Conservation (phyloP, 805 yeast species). For the Starmerella apis region DNA sequence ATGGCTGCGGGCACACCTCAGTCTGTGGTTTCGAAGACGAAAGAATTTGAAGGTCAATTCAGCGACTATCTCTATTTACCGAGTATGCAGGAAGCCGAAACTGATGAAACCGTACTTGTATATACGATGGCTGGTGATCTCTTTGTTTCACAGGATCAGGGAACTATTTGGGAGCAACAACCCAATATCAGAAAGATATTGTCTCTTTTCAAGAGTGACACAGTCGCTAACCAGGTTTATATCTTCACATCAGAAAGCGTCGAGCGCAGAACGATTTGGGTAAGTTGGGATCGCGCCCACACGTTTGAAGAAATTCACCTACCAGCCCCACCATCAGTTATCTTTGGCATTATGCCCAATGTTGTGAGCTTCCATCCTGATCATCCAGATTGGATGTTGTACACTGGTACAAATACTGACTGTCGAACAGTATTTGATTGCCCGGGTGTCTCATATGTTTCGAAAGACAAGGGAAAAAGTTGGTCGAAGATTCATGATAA, state of each 20-base stretch:
- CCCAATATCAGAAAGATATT: background rate
- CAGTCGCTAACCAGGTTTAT: slow-evolving; percentile 46
- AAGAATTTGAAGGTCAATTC: slow-evolving; percentile 44
- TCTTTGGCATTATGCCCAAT: slow-evolving; percentile 29
- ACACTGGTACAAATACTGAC: slow-evolving; percentile 44
- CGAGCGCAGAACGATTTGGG: slow-evolving; percentile 39
- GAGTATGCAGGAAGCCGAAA: slow-evolving; percentile 36
- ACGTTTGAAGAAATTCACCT: slow-evolving; percentile 40
- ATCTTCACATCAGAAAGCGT: slow-evolving; percentile 45
- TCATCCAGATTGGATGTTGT: slow-evolving; percentile 50
- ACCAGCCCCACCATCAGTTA: slow-evolving; percentile 42
- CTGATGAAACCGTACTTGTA: slow-evolving; percentile 57
- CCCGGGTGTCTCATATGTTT: slow-evolving; percentile 46
- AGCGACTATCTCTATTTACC: slow-evolving; percentile 52
- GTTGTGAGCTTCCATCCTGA: slow-evolving; percentile 51
- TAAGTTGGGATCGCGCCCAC: slow-evolving; percentile 59
- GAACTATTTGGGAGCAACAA: slow-evolving; percentile 35
- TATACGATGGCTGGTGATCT: slow-evolving; percentile 44
- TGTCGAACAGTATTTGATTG: slow-evolving; percentile 48
- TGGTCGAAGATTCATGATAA: slow-evolving; percentile 48
- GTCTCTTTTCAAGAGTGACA: slow-evolving; percentile 53
- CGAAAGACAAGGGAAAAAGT: slow-evolving; percentile 55
- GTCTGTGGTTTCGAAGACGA: background rate
- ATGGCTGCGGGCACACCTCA: background rate
- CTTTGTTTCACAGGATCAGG: slow-evolving; percentile 64